Evolutionary conservation across 345 rosid species (phyloP).

Genomic region (Citrus maxima): DNA sequence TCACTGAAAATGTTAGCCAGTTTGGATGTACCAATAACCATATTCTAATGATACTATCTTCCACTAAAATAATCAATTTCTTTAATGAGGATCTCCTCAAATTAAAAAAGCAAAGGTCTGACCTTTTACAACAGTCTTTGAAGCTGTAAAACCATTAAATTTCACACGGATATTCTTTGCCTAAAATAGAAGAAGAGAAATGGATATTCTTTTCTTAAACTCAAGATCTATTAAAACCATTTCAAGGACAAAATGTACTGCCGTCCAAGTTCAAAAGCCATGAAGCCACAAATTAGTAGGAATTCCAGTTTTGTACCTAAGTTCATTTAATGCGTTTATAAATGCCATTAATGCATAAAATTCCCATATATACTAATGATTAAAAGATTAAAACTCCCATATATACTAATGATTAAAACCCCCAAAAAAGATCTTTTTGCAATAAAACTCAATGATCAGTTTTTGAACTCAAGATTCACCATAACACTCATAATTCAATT

Average conservation of each 20-base stretch:
- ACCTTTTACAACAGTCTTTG: neutral
- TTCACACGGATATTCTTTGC: neutral
- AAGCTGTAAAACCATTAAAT: neutral
- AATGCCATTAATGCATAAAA: neutral
- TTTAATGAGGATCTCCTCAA: neutral
- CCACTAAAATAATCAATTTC: neutral
- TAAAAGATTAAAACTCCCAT: neutral
- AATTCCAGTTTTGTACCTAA: neutral
- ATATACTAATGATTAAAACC: neutral
- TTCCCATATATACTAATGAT: neutral
- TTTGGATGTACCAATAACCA: neutral
- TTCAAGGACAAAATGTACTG: neutral
- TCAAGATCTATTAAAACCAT: neutral
- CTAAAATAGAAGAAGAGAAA: neutral
- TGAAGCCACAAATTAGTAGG: neutral
- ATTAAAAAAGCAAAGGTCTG: neutral
- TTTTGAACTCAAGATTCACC: neutral
- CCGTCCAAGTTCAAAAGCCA: neutral
- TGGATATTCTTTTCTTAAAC: neutral
- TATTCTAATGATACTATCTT: neutral
- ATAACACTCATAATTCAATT: neutral
- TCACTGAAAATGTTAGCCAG: neutral
- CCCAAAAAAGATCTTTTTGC: neutral
- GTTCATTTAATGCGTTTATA: neutral
- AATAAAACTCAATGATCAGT: neutral